These are phyloP conservation scores for Noccaea caerulescens DNA, from an alignment of 345 rosid genomes.

Conservation along the genomic window DNA sequence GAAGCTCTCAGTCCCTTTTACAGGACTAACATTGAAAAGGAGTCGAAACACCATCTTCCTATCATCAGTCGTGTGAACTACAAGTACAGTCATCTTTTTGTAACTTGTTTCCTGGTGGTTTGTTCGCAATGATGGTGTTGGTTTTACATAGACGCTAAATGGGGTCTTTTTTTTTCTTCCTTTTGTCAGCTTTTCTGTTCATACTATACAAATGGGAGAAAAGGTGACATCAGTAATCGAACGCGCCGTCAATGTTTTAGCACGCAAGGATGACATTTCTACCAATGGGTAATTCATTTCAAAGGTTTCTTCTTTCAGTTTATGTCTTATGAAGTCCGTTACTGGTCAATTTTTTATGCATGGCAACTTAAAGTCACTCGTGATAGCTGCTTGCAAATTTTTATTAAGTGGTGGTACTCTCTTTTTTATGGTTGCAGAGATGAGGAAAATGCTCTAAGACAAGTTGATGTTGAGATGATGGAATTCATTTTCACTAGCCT, in stretches of 20 bases:
- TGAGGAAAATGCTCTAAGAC: slow-evolving; percentile 65
- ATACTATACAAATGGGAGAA: slow-evolving; percentile 90
- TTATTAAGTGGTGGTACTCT: slow-evolving; percentile 18
- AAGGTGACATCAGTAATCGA: slow-evolving; percentile 84
- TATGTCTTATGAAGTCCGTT: background rate
- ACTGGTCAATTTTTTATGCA: slow-evolving; percentile 15
- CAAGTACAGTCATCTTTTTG: slow-evolving; percentile 60
- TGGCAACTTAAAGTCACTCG: slow-evolving; percentile 16
- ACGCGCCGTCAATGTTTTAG: slow-evolving; percentile 77
- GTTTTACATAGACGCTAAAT: slow-evolving; percentile 17
- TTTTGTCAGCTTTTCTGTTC: slow-evolving; percentile 79
- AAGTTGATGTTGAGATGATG: slow-evolving; percentile 89
- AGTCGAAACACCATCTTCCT: slow-evolving; percentile 74
- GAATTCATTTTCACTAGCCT: slow-evolving; percentile 86
- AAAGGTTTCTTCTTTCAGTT: slow-evolving; percentile 6
- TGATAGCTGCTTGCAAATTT: background rate
- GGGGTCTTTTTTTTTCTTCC: slow-evolving; percentile 12
- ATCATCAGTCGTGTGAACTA: slow-evolving; percentile 73
- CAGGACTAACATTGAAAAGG: slow-evolving; percentile 66
- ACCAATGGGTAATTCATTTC: slow-evolving; percentile 55
- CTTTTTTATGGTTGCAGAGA: slow-evolving; percentile 56
- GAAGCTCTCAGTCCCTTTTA: slow-evolving; percentile 78
- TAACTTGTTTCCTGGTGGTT: slow-evolving; percentile 22
- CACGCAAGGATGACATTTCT: slow-evolving; percentile 74
- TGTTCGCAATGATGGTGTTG: slow-evolving; percentile 21